Percentiles rank a stretch among this genome's conserved stretches.
phyloP scores from a whole-genome alignment of 352 stramenopile genomes.

The Phytophthora melonis region DNA sequence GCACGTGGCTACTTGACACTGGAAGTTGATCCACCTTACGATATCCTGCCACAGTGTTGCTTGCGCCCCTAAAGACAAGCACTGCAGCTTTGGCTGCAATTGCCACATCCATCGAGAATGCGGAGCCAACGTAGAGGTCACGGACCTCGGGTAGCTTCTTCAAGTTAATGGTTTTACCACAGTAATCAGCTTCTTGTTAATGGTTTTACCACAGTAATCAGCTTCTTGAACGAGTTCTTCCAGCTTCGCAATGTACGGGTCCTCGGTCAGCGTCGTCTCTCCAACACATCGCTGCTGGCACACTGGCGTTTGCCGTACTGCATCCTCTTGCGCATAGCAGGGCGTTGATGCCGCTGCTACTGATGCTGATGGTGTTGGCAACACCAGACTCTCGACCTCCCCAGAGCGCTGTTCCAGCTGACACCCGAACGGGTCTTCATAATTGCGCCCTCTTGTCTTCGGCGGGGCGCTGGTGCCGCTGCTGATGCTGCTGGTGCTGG shows the following conservation, averaged over 20 bases:
- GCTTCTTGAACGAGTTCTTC: neutral
- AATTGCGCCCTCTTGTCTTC: neutral
- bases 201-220: neutral
- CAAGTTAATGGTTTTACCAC: too few species aligned
- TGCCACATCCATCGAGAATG: neutral
- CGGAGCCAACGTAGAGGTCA: neutral
- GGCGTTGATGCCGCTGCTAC: neutral
- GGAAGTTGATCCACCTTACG: neutral
- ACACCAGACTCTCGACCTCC: too few species aligned
- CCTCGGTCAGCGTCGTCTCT: neutral
- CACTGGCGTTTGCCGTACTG: neutral
- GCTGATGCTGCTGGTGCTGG: too few species aligned
- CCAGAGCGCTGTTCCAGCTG: too few species aligned
- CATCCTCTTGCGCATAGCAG: neutral
- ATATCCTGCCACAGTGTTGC: neutral
- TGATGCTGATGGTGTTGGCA: neutral
- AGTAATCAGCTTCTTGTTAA: neutral
- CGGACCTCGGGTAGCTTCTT: neutral
- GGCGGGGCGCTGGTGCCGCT: neutral
- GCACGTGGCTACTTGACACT: too few species aligned
- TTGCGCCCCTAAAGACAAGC: neutral
- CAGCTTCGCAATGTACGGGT: neutral
- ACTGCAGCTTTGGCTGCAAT: neutral
- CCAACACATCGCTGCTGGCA: neutral
- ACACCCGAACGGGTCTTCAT: too few species aligned